Conservation (phyloP, 2,329 filamentous ascomycete genomes). For the Aspergillus thermomutatus region DNA sequence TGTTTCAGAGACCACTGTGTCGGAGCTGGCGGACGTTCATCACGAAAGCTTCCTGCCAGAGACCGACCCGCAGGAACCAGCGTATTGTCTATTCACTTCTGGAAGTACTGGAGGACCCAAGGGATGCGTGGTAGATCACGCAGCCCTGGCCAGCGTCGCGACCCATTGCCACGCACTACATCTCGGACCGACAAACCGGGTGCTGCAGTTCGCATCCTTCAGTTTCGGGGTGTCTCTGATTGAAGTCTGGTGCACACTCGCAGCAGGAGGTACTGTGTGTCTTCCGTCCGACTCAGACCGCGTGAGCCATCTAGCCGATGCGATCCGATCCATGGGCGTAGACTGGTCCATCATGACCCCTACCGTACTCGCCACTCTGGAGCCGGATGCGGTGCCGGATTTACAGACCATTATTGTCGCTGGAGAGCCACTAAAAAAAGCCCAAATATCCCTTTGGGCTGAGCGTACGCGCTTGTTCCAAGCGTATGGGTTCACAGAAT, state of each 20-base stretch:
- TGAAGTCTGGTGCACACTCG: constrained; percentile 4
- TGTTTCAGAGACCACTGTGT: background rate
- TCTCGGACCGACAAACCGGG: background rate
- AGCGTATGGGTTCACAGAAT: background rate
- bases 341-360: constrained; percentile 39
- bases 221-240: constrained; percentile 4
- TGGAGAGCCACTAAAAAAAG: constrained; percentile 7
- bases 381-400: constrained; percentile 7
- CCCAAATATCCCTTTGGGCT: background rate
- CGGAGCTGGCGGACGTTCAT: background rate
- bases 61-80: constrained; percentile 1
- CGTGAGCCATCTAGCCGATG: constrained; percentile 7
- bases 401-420: constrained; percentile 6
- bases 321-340: constrained; percentile 23
- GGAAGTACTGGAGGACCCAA: constrained; percentile 6
- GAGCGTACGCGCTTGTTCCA: background rate
- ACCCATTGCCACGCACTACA: background rate
- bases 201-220: constrained; percentile 5
- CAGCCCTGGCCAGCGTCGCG: background rate
- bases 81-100: constrained; percentile 5
- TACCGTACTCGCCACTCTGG: constrained; percentile 23
- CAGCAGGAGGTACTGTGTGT: constrained; percentile 1
- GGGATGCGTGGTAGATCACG: constrained; percentile 4
- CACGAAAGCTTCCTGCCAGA: background rate
- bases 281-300: constrained; percentile 4